These are phyloP conservation scores for Arthroderma sp. DNA, from an alignment of 2,329 filamentous ascomycete species.

Conservation along the genomic window DNA sequence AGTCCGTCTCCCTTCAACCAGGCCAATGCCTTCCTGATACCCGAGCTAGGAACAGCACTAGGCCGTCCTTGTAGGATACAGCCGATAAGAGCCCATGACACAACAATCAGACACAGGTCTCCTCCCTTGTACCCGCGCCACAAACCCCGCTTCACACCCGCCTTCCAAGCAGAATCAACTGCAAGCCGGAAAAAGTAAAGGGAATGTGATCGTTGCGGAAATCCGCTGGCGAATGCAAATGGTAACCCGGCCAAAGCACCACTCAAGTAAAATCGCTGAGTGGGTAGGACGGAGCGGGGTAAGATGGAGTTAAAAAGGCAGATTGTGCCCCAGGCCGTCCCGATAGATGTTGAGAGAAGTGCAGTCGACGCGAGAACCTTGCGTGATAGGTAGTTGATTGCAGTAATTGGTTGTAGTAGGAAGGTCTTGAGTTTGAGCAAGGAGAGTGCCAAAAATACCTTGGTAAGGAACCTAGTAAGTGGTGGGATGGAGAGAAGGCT, in stretches of 20 bases:
- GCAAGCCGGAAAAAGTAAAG: constrained; percentile 67
- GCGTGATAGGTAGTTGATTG: constrained; percentile 53
- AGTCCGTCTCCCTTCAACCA: constrained; percentile 66
- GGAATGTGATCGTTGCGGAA: constrained; percentile 46
- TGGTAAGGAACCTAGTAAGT: constrained; percentile 55
- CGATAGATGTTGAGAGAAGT: constrained; percentile 71
- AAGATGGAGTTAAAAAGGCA: constrained; percentile 77
- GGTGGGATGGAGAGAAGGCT: constrained; percentile 72
- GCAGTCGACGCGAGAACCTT: constrained; percentile 61
- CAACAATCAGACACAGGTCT: constrained; percentile 71
- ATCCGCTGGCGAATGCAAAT: constrained; percentile 57
- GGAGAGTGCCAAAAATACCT: constrained; percentile 55
- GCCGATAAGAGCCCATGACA: constrained; percentile 64
- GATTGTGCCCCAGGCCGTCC: constrained; percentile 74
- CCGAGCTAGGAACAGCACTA: constrained; percentile 51
- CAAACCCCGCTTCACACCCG: constrained; percentile 79
- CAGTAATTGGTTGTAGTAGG: constrained; percentile 54
- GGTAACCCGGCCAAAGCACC: constrained; percentile 67
- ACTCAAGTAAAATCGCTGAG: constrained; percentile 78
- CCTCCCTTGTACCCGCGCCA: constrained; percentile 73
- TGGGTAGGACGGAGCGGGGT: constrained; percentile 60
- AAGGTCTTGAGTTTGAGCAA: constrained; percentile 55
- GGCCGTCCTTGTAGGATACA: constrained; percentile 63
- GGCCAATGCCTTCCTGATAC: constrained; percentile 58
- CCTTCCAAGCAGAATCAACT: constrained; percentile 78